Evolutionary conservation across 257 asterid genomes (phyloP), one percentile per base, ranked within the genome.

Genomic region (Cinchona pubescens): DNA sequence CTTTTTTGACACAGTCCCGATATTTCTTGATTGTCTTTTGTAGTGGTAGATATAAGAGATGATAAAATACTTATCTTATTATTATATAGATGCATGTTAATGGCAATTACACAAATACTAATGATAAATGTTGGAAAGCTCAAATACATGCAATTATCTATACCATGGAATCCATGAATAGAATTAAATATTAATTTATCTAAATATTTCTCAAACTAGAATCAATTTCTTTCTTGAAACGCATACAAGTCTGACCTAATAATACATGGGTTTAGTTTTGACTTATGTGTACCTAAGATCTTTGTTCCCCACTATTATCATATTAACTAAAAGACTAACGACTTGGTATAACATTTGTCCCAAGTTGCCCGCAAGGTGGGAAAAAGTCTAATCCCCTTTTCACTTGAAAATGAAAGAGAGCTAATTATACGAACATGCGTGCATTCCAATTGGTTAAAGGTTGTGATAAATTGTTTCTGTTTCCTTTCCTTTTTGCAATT

Each of bases 11-110:
- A 69, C 78, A 75, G 53, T 81, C 85, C 11, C 75, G 76, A 75
- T 91, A 91, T 83, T 79, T 88, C 82, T 79, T 82, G 27, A 91
- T 78, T 21, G 84, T 82, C 70, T 78, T 84, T 37, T 82, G 87
- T 82, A n/a, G n/a, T n/a, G n/a, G n/a, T n/a, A n/a, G n/a, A n/a
- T n/a, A n/a, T n/a, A n/a, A n/a, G n/a, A n/a, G n/a, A n/a, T n/a
- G n/a, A n/a, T n/a, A n/a, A n/a, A n/a, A n/a, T n/a, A n/a, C n/a
- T n/a, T n/a, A n/a, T n/a, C n/a, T n/a, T n/a, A n/a, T n/a, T n/a
- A n/a, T n/a, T n/a, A n/a, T n/a, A n/a, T n/a, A n/a, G n/a, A n/a
- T n/a, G n/a, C n/a, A n/a, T n/a, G n/a, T n/a, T n/a, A n/a, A n/a
- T n/a, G n/a, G 62, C 9, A n/a, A 23, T 11, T 27, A n/a, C 30